Percentiles rank a stretch among this genome's conserved stretches.
Evolutionary conservation across 352 stramenopile species (phyloP).

Genomic region (Globisporangium canariense): DNA sequence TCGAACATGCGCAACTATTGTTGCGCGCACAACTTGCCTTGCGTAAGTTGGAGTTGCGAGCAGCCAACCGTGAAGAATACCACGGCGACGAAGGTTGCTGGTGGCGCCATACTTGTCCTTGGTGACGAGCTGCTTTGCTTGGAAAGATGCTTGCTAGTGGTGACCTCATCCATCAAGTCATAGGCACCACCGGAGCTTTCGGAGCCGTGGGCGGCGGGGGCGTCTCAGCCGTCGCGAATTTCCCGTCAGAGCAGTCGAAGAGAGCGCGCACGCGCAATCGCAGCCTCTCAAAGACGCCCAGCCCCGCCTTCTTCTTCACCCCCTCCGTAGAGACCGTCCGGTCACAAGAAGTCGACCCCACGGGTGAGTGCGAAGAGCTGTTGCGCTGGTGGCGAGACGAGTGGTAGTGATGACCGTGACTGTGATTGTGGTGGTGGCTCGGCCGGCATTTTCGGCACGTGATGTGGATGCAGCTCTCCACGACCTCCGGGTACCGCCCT

Average conservation of each 20-base stretch:
- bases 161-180: conserved; percentile 1
- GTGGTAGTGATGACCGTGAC: not conserved
- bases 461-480: conserved; percentile 70
- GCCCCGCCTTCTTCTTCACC: conserved; percentile 15
- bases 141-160: not conserved
- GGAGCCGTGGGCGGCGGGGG: not conserved
- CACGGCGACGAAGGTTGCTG: conserved; percentile 6
- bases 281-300: conserved; percentile 42
- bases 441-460: conserved; percentile 48
- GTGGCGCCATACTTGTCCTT: not conserved
- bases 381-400: not conserved
- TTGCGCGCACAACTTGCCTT: conserved; percentile 25
- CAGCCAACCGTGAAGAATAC: conserved; percentile 10
- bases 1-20: conserved; percentile 50
- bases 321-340: not conserved
- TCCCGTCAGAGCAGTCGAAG: conserved; percentile 19
- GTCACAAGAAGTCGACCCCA: not conserved
- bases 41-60: not conserved
- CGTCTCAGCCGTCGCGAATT: not conserved
- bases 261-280: conserved; percentile 34
- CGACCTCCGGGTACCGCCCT: conserved; percentile 46
- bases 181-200: conserved; percentile 1
- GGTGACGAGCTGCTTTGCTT: not conserved
- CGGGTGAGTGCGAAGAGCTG: not conserved
- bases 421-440: conserved; percentile 21